Conservation (phyloP, 495 filamentous ascomycete genomes). For the Hypoxylon rickii region DNA sequence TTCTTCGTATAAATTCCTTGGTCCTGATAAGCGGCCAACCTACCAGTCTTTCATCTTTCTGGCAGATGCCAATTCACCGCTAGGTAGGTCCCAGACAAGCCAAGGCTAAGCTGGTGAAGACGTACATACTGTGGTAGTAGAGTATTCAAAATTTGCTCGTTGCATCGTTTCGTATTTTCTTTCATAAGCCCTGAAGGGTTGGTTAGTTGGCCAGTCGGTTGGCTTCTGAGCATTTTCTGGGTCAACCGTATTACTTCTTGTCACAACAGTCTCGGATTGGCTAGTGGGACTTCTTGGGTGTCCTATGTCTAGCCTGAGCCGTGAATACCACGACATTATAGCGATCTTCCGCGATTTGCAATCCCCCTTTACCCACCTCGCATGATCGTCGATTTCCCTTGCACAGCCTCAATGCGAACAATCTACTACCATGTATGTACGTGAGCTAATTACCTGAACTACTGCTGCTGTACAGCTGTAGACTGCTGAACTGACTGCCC, state of each 20-base stretch:
- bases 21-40: too few species aligned
- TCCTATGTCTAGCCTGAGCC: slow-evolving; percentile 24
- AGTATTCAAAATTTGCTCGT: too few species aligned
- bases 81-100: too few species aligned
- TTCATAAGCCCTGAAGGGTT: too few species aligned
- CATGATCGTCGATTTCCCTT: slow-evolving; percentile 23
- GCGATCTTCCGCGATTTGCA: slow-evolving; percentile 26
- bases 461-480: too few species aligned
- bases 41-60: too few species aligned
- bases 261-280: slow-evolving; percentile 10
- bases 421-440: neutral
- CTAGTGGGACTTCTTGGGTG: slow-evolving; percentile 12
- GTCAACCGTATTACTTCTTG: neutral
- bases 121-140: too few species aligned
- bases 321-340: slow-evolving; percentile 25
- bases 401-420: too few species aligned
- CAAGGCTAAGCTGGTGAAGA: too few species aligned
- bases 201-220: neutral
- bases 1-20: neutral
- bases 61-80: too few species aligned
- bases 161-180: neutral
- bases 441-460: too few species aligned
- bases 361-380: slow-evolving; percentile 22
- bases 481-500: too few species aligned
- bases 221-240: neutral